phyloP scores from a whole-genome alignment of 2,329 filamentous ascomycete species.

The Cryphonectria nitschkei region DNA sequence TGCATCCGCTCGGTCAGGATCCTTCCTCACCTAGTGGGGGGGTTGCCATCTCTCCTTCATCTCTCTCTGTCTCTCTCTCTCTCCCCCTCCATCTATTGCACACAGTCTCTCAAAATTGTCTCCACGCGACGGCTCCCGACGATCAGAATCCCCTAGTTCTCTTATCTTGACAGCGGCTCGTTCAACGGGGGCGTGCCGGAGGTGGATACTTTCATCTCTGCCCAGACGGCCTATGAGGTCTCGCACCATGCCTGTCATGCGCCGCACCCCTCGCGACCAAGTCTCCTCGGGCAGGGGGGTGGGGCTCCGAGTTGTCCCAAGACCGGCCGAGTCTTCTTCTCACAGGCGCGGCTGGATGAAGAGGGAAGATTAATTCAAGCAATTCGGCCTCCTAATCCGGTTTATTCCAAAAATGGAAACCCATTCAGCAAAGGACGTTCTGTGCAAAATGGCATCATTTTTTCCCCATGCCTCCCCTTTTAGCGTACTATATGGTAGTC shows the following conservation, averaged over 20 bases:
- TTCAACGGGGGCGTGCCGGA: slow-evolving; percentile 24
- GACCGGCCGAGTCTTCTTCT: slow-evolving; percentile 13
- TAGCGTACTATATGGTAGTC: background rate
- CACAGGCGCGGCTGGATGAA: slow-evolving; percentile 18
- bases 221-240: slow-evolving; percentile 24
- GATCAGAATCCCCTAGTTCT: background rate
- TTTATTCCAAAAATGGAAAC: slow-evolving; percentile 7
- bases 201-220: slow-evolving; percentile 20
- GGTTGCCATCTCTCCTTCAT: background rate
- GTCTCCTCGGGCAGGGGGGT: slow-evolving; percentile 16
- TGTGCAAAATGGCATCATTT: slow-evolving; percentile 13
- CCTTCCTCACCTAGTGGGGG: background rate
- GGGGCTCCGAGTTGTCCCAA: background rate
- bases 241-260: slow-evolving; percentile 18
- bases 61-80: background rate
- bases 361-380: background rate
- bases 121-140: background rate
- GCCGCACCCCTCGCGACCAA: background rate
- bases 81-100: too few relatives aligned
- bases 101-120: background rate
- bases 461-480: background rate
- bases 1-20: slow-evolving; percentile 5
- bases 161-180: background rate
- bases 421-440: background rate
- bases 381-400: slow-evolving; percentile 15